Base-by-base conservation (phyloP, 1,139 yeast species). In the Sugiyamaella castrensis region DNA sequence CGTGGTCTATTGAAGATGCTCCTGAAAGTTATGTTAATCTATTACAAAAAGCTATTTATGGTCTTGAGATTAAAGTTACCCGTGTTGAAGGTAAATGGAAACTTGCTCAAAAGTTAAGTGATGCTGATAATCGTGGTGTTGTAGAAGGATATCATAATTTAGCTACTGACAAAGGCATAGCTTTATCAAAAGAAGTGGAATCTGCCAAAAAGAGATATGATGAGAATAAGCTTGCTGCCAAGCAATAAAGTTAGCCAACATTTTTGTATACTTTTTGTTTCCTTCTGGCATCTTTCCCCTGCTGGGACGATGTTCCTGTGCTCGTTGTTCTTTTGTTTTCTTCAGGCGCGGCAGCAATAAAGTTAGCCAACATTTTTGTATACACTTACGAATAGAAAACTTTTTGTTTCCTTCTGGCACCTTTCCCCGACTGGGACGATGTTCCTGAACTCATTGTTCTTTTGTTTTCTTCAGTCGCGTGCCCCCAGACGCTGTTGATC, bases 1-100 rank as follows among this genome's bases (percentile, higher is more conserved):
- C 73, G 8, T 83, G 88, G 88, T 71, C 69, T 48, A 77, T 82
- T 2, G 58, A 67, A 13, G 86, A 82, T 42, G 82, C 88, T 0
- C 86, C 86, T 0, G 79, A 72, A 47, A 63, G 61, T 3, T 81
- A 79, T 53, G 51, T 77, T 36, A 70, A 69, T 30, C 53, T 70
- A 6, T 61, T 73, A 69, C 72, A 76, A 54, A 80, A 76, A 58
- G 76, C 77, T n/a, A 81, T 82, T 47, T 75, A 74, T 32, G 88
- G 88, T 0, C 63, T 83, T 33, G 76, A 79, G 58, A 74, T 83
- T 47, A 79, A 76, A 51, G 75, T 82, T 19, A 65, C 64, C 3
- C 64, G 70, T n/a, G 69, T 72, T 11, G 77, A 80, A 57, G 78
- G 80, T 49, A 81, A 82, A 64, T 80, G 73, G 67, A 83, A 83